Evolutionary conservation across 768 basidiomycete genomes (phyloP), one percentile per base, ranked within the genome.

Genomic region (Glaciozyma martinii): DNA sequence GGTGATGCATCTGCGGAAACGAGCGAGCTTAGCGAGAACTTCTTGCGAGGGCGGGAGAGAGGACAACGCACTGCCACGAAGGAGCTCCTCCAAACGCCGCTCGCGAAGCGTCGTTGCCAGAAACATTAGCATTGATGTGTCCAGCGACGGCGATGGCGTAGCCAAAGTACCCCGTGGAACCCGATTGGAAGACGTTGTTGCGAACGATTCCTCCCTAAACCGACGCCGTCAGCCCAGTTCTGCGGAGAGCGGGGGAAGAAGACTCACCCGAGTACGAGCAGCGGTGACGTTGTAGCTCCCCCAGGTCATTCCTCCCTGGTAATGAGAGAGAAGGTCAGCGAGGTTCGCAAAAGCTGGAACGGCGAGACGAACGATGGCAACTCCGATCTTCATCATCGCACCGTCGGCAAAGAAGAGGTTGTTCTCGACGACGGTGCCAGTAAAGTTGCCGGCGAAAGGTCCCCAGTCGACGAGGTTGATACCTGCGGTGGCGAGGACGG

Each of bases 311-410:
- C 52, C 52, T 53, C 52, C 52, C 37, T 40, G 37, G 10, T 8
- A 40, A 40, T n/a, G n/a, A 13, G 15, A 8, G 37, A 40, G 37
- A 13, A 6, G 37, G 12, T 40, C 12, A 40, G 37, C 37, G 37
- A 40, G 37, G 37, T 40, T 40, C 37, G 37, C 37, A 40, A 6
- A 13, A 8, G 5, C 12, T 2, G 12, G 15, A 40, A 40, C 37
- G 37, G 12, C 10, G 12, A 13, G 7, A 40, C 37, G 37, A 6
- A 40, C 37, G 37, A 40, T 13, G 12, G 37, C 37, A 13, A 75
- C 67, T 16, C 73, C 74, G 49, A 73, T 54, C 59, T 74, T 74
- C 55, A 74, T 70, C 66, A 74, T 68, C 52, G 66, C 61, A 8
- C 56, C 59, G 25, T 62, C 63, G 55, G 65, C 68, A 25, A 53